These are phyloP conservation scores for Trypanosoma vivax DNA, from an alignment of 208 protist species.

Conservation along the genomic window DNA sequence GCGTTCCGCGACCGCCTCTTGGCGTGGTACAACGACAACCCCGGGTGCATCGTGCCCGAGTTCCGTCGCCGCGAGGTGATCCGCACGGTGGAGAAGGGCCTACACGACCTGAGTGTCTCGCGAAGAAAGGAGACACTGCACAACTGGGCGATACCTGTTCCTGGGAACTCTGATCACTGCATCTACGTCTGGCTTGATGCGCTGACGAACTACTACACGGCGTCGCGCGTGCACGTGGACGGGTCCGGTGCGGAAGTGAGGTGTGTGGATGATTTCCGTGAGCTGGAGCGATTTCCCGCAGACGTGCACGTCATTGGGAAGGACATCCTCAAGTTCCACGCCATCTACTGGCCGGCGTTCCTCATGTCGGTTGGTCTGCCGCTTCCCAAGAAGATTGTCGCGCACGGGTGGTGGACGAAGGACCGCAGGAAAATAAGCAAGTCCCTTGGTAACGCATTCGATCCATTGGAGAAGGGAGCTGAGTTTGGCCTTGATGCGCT, in stretches of 20 bases:
- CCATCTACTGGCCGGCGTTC: conserved; percentile 99
- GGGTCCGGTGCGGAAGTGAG: conserved; percentile 30
- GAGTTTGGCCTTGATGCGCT: conserved; percentile 87
- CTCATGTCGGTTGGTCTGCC: conserved; percentile 92
- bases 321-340: conserved; percentile 99
- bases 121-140: conserved; percentile 80
- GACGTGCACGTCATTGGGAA: conserved; percentile 96
- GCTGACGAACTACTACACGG: conserved; percentile 98
- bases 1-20: conserved; percentile 82
- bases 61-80: conserved; percentile 91
- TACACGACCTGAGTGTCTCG: conserved; percentile 96
- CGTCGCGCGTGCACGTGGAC: conserved; percentile 31
- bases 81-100: conserved; percentile 67
- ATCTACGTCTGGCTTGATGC: conserved; percentile 99
- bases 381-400: conserved; percentile 85
- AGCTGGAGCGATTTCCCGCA: conserved; percentile 63
- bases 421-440: conserved; percentile 96
- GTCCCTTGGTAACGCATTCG: conserved; percentile 96
- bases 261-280: conserved; percentile 29
- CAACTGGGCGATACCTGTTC: conserved; percentile 97
- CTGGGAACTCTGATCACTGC: conserved; percentile 89
- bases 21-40: conserved; percentile 75
- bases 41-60: conserved; percentile 87
- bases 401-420: conserved; percentile 95
- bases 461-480: conserved; percentile 80